Conservation (phyloP, 805 yeast species). For the Nematodospora valgi region DNA sequence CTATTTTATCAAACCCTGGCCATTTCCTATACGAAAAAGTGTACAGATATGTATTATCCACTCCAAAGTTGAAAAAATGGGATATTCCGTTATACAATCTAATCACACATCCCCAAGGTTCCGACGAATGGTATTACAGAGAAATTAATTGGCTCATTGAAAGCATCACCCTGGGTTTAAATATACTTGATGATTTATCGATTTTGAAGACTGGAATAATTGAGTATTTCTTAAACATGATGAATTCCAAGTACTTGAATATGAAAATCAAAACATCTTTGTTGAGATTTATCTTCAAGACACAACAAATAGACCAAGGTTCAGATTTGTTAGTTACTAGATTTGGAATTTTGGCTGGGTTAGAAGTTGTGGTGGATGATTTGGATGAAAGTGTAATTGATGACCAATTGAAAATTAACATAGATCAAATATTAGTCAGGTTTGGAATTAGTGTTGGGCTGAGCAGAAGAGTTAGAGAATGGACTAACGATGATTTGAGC, state of each 20-base stretch:
- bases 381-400: conserved; percentile 12
- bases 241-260: conserved; percentile 48
- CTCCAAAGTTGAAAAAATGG: conserved; percentile 40
- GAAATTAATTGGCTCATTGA: conserved; percentile 67
- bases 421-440: conserved; percentile 46
- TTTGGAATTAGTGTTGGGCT: conserved; percentile 35
- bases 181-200: conserved; percentile 47
- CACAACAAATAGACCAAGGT: conserved; percentile 56
- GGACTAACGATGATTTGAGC: conserved; percentile 53
- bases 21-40: conserved; percentile 72
- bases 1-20: conserved; percentile 63
- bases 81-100: conserved; percentile 47
- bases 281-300: conserved; percentile 38
- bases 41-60: conserved; percentile 59
- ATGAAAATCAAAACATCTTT: conserved; percentile 39
- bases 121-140: conserved; percentile 49
- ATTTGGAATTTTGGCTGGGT: conserved; percentile 37
- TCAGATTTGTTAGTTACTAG: conserved; percentile 57
- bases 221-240: conserved; percentile 63
- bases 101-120: conserved; percentile 27
- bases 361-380: conserved; percentile 25
- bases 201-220: conserved; percentile 54
- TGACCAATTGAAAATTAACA: conserved; percentile 35
- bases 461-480: conserved; percentile 57
- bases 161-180: conserved; percentile 45